These are phyloP conservation scores for Apiospora koreana DNA, from an alignment of 2,329 filamentous ascomycete genomes.

Conservation along the genomic window DNA sequence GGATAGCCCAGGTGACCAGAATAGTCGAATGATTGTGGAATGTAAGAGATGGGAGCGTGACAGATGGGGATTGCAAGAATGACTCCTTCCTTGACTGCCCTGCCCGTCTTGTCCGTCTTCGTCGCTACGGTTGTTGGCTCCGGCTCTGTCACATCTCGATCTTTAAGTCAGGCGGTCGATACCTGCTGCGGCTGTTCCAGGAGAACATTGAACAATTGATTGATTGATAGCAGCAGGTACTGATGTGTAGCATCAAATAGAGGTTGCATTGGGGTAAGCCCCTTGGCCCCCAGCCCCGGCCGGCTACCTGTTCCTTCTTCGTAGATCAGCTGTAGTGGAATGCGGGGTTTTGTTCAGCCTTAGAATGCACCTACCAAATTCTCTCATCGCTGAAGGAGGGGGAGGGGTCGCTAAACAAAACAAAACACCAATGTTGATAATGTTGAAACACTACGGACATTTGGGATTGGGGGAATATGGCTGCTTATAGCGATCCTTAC, in stretches of 20 bases:
- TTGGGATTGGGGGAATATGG: neutral
- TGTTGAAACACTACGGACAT: neutral
- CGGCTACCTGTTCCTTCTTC: neutral
- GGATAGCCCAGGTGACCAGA: neutral
- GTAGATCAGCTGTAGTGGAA: neutral
- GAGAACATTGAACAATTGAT: neutral
- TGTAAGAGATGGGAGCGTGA: neutral
- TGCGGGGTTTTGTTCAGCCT: neutral
- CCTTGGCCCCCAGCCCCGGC: no score
- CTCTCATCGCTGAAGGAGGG: neutral
- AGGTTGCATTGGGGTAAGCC: no score
- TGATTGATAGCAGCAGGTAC: neutral
- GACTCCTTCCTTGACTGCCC: neutral
- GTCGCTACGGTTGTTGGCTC: neutral
- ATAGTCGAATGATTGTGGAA: constrained; percentile 3
- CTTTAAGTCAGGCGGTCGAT: neutral
- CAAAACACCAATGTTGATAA: neutral
- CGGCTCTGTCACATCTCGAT: neutral
- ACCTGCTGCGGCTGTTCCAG: neutral
- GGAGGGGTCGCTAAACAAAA: neutral
- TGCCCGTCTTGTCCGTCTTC: neutral
- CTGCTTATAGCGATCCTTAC: neutral
- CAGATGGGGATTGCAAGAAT: neutral
- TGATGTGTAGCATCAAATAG: no score
- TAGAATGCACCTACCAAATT: neutral